Base-by-base conservation (phyloP, 2,329 filamentous ascomycete species). In the Diaporthe batatas region DNA sequence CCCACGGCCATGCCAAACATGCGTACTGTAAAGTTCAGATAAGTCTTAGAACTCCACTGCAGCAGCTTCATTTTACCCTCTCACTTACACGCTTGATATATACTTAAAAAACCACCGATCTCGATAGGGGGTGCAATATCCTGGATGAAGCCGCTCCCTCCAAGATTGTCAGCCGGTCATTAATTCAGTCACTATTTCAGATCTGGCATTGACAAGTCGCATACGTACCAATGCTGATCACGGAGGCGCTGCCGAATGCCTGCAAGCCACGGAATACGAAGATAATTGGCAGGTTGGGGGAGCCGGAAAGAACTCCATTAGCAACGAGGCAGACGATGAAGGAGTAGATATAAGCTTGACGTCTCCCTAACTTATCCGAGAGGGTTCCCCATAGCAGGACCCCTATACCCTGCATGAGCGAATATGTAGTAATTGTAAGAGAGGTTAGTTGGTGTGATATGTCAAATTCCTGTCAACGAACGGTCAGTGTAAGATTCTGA, bases 351-450 rank as follows among this genome's bases (percentile, higher is more conserved):
- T 85, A 87, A n/a, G 84, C 81, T 0, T 81, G 79, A 23, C 86
- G 82, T 6, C 87, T 82, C 0, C 87, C 87, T 10, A 83, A 74
- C 0, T 79, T 79, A 73, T 89, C 87, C 0, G 86, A 86, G 7
- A 89, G 78, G 0, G 85, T 82, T 12, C 84, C 85, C 83, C 85
- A 88, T 67, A 88, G 79, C 5, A 83, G 79, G 0, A 87, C 86
- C 3, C 85, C 83, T 18, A 88, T 77, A 6, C 85, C 87, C 78
- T 88, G 87, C 5, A 88, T 79, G 64, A 88, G 81, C 78, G 87
- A 84, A 75, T 88, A 89, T 5, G 82, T 79, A 0, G 84, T 86
- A 7, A 86, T 81, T 7, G 83, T 85, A 18, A 86, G 76, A 64
- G 80, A 82, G 25, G 85, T 78, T 32, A 76, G 67, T 14, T 76